Percentiles rank a stretch among this genome's conserved stretches.
Conservation (phyloP, 345 rosid species). For the Salix suchowensis region DNA sequence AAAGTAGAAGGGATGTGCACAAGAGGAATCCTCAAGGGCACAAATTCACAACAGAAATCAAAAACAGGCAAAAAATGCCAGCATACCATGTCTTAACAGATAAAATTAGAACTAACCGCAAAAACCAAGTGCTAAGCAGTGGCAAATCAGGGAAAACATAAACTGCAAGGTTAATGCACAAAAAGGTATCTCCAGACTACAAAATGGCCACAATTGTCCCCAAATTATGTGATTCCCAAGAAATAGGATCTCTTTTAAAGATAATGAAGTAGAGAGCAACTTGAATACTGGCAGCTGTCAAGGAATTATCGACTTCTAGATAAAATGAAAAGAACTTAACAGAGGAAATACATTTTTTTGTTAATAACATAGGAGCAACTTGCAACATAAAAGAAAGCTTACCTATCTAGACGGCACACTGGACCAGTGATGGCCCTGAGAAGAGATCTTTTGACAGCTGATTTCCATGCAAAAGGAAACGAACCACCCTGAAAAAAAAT, state of each 20-base stretch:
- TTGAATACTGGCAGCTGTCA: not conserved
- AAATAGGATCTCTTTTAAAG: not conserved
- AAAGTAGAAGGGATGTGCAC: not conserved
- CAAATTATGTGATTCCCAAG: not conserved
- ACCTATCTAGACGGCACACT: constrained; percentile 79
- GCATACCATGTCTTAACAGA: not conserved
- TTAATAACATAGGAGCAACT: not conserved
- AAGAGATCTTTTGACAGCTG: constrained; percentile 77
- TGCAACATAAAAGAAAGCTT: not conserved
- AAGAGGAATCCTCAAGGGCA: not conserved
- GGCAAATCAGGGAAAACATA: not conserved
- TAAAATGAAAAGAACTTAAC: not conserved
- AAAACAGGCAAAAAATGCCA: not conserved
- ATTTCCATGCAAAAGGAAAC: constrained; percentile 93
- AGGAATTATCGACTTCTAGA: not conserved
- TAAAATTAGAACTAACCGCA: not conserved
- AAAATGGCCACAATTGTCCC: not conserved
- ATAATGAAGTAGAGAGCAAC: not conserved
- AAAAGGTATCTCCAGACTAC: not conserved
- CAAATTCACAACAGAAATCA: not conserved
- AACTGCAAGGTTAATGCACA: not conserved
- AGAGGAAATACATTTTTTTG: not conserved
- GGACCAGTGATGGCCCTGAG: constrained; percentile 51
- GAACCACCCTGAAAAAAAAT: constrained; percentile 72
- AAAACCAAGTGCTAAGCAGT: not conserved